Evolutionary conservation across 345 rosid species (phyloP).

Genomic region (Dimocarpus longan): DNA sequence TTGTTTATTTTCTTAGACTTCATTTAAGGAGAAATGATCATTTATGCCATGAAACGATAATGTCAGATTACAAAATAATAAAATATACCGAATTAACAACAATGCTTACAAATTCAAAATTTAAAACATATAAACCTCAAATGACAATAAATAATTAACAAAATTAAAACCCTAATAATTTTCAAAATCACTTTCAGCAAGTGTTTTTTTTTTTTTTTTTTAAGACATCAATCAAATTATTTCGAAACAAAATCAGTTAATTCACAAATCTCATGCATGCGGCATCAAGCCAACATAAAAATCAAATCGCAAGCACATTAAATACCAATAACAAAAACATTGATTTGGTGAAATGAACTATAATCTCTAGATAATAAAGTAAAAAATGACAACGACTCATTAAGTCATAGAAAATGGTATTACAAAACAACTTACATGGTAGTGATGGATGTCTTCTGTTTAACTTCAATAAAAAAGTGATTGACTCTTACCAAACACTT

Average conservation of each 20-base stretch:
- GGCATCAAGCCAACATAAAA: neutral
- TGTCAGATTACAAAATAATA: neutral
- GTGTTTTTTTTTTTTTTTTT: too few species aligned
- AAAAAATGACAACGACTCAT: too few species aligned
- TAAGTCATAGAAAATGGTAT: too few species aligned
- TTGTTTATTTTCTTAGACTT: conserved; percentile 48
- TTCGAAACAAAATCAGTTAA: too few species aligned
- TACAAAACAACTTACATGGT: conserved; percentile 43
- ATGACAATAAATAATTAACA: neutral
- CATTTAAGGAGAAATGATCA: conserved; percentile 52
- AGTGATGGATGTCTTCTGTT: conserved; percentile 58
- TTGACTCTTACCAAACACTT: conserved; percentile 53
- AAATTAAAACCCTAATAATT: too few species aligned
- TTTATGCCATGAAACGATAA: conserved; percentile 33
- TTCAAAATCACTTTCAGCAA: neutral
- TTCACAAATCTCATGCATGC: too few species aligned
- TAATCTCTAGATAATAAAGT: too few species aligned
- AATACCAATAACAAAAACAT: too few species aligned
- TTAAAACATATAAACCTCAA: neutral
- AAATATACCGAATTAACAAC: too few species aligned
- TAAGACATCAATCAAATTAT: neutral
- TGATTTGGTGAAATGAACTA: too few species aligned
- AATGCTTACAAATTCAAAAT: too few species aligned
- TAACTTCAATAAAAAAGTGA: conserved; percentile 57
- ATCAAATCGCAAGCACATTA: neutral